Conservation (phyloP, 2,329 filamentous ascomycete species). For the Trichoderma sp. region DNA sequence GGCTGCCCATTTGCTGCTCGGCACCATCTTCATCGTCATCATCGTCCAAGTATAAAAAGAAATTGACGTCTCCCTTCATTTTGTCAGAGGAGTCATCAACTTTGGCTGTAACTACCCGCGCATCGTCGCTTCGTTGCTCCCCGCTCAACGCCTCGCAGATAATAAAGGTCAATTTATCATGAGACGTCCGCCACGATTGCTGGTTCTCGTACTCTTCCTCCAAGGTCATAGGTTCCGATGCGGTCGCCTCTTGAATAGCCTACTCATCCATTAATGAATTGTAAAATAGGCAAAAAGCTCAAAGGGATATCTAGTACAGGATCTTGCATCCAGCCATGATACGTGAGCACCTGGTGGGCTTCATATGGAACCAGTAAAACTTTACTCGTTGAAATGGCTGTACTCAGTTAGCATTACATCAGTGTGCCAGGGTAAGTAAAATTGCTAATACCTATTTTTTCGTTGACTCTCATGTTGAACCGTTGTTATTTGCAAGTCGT, state of each 20-base stretch:
- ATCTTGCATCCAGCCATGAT: conserved; percentile 93
- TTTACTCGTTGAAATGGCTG: conserved; percentile 68
- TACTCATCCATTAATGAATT: conserved; percentile 38
- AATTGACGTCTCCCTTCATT: conserved; percentile 78
- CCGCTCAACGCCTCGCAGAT: conserved; percentile 60
- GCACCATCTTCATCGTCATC: conserved; percentile 42
- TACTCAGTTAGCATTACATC: background rate
- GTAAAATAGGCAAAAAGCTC: background rate
- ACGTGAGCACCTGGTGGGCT: conserved; percentile 76
- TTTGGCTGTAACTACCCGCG: conserved; percentile 39
- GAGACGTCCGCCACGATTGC: conserved; percentile 77
- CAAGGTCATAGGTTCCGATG: conserved; percentile 81
- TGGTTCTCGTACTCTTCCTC: conserved; percentile 90
- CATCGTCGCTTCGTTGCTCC: background rate
- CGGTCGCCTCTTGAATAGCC: conserved; percentile 81
- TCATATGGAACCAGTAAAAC: conserved; percentile 85
- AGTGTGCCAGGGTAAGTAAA: too few relatives aligned
- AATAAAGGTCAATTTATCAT: conserved; percentile 93
- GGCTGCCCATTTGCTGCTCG: background rate
- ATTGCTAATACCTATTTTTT: conserved; percentile 45
- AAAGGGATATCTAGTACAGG: conserved; percentile 49
- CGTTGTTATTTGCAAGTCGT: background rate
- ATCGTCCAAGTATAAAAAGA: conserved; percentile 70
- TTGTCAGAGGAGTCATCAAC: conserved; percentile 56
- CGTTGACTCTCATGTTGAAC: conserved; percentile 50